Percentiles rank a stretch among this genome's conserved stretches.
phyloP scores from a whole-genome alignment of 164 flowering plant genomes.

The Protea cynaroides region DNA sequence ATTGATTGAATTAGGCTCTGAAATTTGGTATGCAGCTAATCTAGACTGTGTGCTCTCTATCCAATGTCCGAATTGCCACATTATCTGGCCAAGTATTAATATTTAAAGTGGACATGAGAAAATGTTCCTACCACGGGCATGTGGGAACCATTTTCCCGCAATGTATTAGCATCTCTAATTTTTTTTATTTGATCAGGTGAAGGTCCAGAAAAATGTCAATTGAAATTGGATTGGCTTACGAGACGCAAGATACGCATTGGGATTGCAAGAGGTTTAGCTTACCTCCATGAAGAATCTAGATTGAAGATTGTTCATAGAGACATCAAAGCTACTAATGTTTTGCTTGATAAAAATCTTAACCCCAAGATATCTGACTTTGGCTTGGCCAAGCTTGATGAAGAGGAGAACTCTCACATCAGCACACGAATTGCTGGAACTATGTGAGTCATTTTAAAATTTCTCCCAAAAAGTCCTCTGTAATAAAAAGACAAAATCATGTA shows the following conservation, averaged over 20 bases:
- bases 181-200: not conserved
- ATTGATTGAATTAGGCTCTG: no score
- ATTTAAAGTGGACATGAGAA: no score
- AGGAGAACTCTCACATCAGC: constrained; percentile 56
- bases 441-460: constrained; percentile 30
- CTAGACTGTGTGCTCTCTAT: no score
- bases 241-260: constrained; percentile 52
- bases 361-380: constrained; percentile 74
- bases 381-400: constrained; percentile 65
- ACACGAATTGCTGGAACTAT: constrained; percentile 67
- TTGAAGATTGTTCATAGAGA: constrained; percentile 69
- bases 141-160: no score
- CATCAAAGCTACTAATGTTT: constrained; percentile 58
- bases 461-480: not conserved
- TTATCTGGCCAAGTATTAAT: no score
- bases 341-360: constrained; percentile 47
- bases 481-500: no score
- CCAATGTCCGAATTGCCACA: no score
- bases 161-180: no score
- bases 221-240: constrained; percentile 52
- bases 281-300: constrained; percentile 64
- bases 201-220: constrained; percentile 31
- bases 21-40: no score
- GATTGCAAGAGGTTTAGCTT: constrained; percentile 58
- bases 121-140: no score